A percentile compares a stretch with the other conserved stretches of the same genome.
Evolutionary conservation across 805 yeast species (phyloP).

Genomic region (Yarrowia osloensis): DNA sequence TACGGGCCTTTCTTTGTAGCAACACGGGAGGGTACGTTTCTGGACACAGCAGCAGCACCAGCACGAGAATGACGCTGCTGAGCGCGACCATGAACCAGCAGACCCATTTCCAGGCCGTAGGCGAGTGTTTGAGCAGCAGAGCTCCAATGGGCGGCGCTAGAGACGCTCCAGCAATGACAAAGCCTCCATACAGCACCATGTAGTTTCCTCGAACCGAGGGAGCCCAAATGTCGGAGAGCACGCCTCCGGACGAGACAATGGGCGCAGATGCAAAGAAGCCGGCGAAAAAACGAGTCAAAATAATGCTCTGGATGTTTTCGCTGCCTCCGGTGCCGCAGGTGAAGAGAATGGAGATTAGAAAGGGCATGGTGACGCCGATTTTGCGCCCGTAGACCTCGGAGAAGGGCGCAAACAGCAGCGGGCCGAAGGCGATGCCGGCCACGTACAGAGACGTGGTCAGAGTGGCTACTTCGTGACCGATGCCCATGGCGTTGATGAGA

Average conservation of each 20-base stretch:
- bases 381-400: constrained; percentile 62
- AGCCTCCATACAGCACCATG: constrained; percentile 58
- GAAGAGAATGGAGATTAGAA: constrained; percentile 51
- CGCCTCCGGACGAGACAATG: constrained; percentile 74
- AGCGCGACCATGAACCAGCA: constrained; percentile 65
- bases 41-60: constrained; percentile 51
- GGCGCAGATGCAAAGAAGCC: constrained; percentile 79
- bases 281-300: constrained; percentile 64
- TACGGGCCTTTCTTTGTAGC: constrained; percentile 53
- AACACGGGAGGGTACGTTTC: constrained; percentile 67
- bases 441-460: constrained; percentile 60
- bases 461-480: constrained; percentile 61
- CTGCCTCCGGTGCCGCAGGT: constrained; percentile 59
- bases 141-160: constrained; percentile 64
- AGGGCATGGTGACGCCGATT: constrained; percentile 53
- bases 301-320: constrained; percentile 60
- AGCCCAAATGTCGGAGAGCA: constrained; percentile 68
- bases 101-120: constrained; percentile 63
- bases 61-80: constrained; percentile 56
- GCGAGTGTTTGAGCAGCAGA: constrained; percentile 57
- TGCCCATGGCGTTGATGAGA: constrained; percentile 50
- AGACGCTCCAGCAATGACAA: constrained; percentile 53
- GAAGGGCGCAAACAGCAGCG: constrained; percentile 59
- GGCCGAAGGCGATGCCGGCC: constrained; percentile 65
- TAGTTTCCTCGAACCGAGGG: constrained; percentile 66